Conservation (phyloP, 2,329 filamentous ascomycete genomes). For the Claviceps monticola region DNA sequence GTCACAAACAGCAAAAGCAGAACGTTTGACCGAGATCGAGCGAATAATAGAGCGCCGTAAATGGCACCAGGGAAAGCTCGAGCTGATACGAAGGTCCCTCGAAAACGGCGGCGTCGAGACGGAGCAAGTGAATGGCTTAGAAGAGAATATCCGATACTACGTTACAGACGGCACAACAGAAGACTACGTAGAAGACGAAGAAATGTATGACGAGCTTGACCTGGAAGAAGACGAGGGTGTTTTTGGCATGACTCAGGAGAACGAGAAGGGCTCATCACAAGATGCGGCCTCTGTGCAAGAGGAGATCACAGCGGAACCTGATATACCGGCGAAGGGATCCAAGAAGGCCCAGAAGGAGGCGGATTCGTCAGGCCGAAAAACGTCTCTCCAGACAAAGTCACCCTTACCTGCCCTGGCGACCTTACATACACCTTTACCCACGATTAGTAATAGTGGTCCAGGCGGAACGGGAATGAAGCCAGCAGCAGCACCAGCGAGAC, state of each 20-base stretch:
- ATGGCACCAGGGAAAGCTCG: constrained; percentile 88
- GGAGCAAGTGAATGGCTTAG: constrained; percentile 73
- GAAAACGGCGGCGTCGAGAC: constrained; percentile 87
- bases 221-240: constrained; percentile 83
- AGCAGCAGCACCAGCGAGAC: constrained; percentile 69
- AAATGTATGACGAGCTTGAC: constrained; percentile 87
- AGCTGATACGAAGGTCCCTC: constrained; percentile 75
- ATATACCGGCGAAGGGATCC: constrained; percentile 27
- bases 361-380: constrained; percentile 45
- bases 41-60: constrained; percentile 80
- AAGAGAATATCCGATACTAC: constrained; percentile 91
- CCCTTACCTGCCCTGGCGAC: constrained; percentile 87
- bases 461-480: constrained; percentile 71
- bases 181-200: constrained; percentile 89
- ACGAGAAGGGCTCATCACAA: constrained; percentile 85
- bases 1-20: constrained; percentile 68
- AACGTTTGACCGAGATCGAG: constrained; percentile 79
- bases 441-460: constrained; percentile 41
- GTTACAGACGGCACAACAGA: constrained; percentile 78
- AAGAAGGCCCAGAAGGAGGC: constrained; percentile 50
- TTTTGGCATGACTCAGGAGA: constrained; percentile 68
- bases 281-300: constrained; percentile 88
- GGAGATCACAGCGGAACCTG: constrained; percentile 49
- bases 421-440: constrained; percentile 59
- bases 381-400: constrained; percentile 87